Evolutionary conservation across 257 asterid genomes (phyloP), one percentile per base, ranked within the genome.

Genomic region (Cordia subcordata): DNA sequence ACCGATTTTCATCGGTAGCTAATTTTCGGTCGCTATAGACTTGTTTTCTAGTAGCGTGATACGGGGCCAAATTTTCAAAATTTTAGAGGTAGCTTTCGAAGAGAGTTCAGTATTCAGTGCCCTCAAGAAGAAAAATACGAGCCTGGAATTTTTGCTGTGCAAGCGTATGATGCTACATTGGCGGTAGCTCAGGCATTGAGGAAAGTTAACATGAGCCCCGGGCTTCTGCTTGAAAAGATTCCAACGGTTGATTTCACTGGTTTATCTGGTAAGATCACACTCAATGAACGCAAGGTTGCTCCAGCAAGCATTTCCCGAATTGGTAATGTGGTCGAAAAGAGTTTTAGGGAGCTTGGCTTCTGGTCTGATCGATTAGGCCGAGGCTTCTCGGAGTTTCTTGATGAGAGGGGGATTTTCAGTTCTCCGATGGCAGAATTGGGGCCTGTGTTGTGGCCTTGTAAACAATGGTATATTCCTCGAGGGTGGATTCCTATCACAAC

Each of bases 401-500:
- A 61, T 22, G 38, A 13, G 10, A 42, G 27, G 37, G 23, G 16
- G 1, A 32, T 1, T 35, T 52, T 55, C 52, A 67, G 32, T 17
- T 52, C 20, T 14, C 62, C 81, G 13, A 75, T 68, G 81, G 53
- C 52, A 45, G 20, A n/a, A 35, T 55, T 62, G 21, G 77, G 75
- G 4, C 75, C 52, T 8, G 63, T 76, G 13, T 11, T 67, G 17
- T 73, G 85, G 82, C 78, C 82, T 0, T 81, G 81, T n/a, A 62
- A 61, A n/a, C 58, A 70, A 10, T 1, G 32, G 22, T 32, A 45
- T 5, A 13, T 53, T 20, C 82, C 85, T 32, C 64, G 72, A 51
- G 82, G 81, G 32, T 77, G 86, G 81, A 65, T 61, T 11, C 57
- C 57, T 60, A 81, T 77, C 6, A 75, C 55, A 6, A 27, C n/a